Conservation (phyloP, 768 basidiomycete species). For the Xerocomellus chrysenteron region DNA sequence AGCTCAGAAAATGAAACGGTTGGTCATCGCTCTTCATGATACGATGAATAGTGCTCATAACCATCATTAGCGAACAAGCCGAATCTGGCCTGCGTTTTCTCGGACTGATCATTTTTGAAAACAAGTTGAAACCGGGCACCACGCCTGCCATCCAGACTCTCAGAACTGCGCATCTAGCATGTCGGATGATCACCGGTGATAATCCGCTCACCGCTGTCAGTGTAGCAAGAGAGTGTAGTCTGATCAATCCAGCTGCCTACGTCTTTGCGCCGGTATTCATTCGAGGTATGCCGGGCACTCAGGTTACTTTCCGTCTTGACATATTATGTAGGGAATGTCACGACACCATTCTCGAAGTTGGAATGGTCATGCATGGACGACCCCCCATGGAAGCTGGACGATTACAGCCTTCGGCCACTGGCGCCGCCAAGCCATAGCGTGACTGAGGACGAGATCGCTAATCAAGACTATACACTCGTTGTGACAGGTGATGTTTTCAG, state of each 20-base stretch:
- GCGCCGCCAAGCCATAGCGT: slow-evolving; percentile 68
- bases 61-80: slow-evolving; percentile 75
- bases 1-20: slow-evolving; percentile 96
- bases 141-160: slow-evolving; percentile 87
- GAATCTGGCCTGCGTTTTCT: slow-evolving; percentile 89
- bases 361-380: slow-evolving; percentile 96
- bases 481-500: slow-evolving; percentile 95
- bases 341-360: slow-evolving; percentile 56
- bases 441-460: slow-evolving; percentile 68
- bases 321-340: slow-evolving; percentile 48
- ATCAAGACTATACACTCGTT: slow-evolving; percentile 88
- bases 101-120: slow-evolving; percentile 96
- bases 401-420: slow-evolving; percentile 82
- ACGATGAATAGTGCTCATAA: slow-evolving; percentile 5
- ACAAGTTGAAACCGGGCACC: slow-evolving; percentile 92
- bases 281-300: slow-evolving; percentile 46
- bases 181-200: slow-evolving; percentile 98
- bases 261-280: slow-evolving; percentile 84
- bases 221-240: slow-evolving; percentile 89
- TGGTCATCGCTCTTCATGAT: slow-evolving; percentile 17
- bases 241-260: slow-evolving; percentile 86
- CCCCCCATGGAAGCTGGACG: slow-evolving; percentile 76
- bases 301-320: not conserved
- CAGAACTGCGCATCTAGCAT: slow-evolving; percentile 86
- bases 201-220: slow-evolving; percentile 96